phyloP scores from a whole-genome alignment of 306 rosid species.

The Psophocarpus tetragonolobus region DNA sequence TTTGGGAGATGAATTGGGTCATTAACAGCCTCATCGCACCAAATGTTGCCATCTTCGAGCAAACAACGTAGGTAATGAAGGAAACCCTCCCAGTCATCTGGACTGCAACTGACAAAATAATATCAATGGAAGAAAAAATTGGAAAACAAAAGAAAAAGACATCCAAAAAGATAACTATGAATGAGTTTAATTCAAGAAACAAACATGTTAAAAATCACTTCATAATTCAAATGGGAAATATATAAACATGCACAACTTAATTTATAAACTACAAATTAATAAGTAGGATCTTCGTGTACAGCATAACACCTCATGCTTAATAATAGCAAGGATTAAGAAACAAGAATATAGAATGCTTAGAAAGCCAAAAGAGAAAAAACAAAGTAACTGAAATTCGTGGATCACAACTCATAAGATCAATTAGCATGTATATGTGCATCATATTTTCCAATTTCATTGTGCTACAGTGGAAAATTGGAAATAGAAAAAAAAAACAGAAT shows the following conservation, averaged over 20 bases:
- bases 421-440: neutral
- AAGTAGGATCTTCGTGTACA: neutral
- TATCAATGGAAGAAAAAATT: slow-evolving; percentile 35
- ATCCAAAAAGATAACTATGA: neutral
- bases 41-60: slow-evolving; percentile 86
- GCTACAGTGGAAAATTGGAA: neutral
- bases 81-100: slow-evolving; percentile 97
- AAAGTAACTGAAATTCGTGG: neutral
- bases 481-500: neutral
- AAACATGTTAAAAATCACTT: neutral
- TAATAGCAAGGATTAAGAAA: neutral
- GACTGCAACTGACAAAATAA: slow-evolving; percentile 67
- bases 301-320: neutral
- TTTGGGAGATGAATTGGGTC: slow-evolving; percentile 68
- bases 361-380: slow-evolving; percentile 3
- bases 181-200: slow-evolving; percentile 7
- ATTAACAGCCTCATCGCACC: slow-evolving; percentile 52
- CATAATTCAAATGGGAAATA: slow-evolving; percentile 13
- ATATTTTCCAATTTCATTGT: neutral
- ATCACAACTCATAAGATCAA: neutral
- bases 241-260: neutral
- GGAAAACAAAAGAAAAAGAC: neutral
- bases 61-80: slow-evolving; percentile 92
- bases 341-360: neutral
- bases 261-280: neutral